Evolutionary conservation across 1,139 yeast genomes (phyloP), one percentile per base, ranked within the genome.

Genomic region (Yamadazyma epiphylla): DNA sequence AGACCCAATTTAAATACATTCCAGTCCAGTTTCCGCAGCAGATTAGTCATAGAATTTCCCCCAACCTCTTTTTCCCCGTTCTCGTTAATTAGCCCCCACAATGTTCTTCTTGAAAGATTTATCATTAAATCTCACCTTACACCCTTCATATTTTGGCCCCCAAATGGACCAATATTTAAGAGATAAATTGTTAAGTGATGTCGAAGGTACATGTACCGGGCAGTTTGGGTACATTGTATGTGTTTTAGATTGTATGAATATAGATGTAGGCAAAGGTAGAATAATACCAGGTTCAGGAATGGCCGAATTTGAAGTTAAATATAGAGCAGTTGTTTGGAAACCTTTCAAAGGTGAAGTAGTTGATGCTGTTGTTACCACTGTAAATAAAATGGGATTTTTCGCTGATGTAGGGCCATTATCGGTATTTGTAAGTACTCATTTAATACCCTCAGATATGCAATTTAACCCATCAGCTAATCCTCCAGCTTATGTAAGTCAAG

Each of bases 291-390:
- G 91, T 9, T 60, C 72, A 24, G 98, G 99, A 7, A 82, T 89
- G 52, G 98, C 98, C 1, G 97, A 89, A 58, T 91, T 94, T 49
- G 95, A 87, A 48, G 98, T 94, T 31, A 86, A 87, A 55, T 91
- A 91, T 58, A 71, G 95, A 46, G 99, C 99, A 0, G 91, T 91
- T 38, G 97, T 91, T 20, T 91, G 96, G 95, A 83, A 94, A 51
- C 98, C 99, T 2, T 94, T 91, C 64, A 91, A 89, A 60, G 97
- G 97, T 19, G 98, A 91, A 59, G 98, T 91, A 5, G 97, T 91
- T 19, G 98, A 91, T 58, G 98, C 94, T 3, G 80, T 89, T 24
- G 98, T 91, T 13, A 83, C 95, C 11, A 85, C 89, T 23, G 96
- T 94, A 34, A 87, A 89, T 54, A 87, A 87, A 53, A 84, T 91